Evolutionary conservation across 1,139 yeast species (phyloP).

Genomic region (Taphrina flavorubra): DNA sequence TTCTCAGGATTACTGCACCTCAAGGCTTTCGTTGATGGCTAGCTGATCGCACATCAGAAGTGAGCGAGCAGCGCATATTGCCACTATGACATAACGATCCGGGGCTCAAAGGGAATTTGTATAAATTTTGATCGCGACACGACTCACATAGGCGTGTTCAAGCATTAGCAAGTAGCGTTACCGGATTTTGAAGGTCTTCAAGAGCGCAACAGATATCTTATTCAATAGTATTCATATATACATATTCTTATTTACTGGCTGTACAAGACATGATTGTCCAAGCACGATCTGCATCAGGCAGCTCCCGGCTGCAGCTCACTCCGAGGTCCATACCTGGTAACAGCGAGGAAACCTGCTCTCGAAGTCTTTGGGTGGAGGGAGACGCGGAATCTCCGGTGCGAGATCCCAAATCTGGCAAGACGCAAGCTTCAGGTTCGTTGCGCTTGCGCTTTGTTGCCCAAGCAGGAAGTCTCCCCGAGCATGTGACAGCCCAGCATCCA

Average conservation of each 20-base stretch:
- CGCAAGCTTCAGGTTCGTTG: neutral
- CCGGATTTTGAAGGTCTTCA: neutral
- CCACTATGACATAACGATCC: neutral
- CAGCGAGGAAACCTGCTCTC: neutral
- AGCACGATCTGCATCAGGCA: too few species aligned
- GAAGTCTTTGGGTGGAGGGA: too few species aligned
- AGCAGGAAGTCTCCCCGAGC: neutral
- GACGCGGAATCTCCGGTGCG: too few species aligned
- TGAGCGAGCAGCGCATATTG: too few species aligned
- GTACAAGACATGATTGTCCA: too few species aligned
- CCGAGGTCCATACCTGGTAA: too few species aligned
- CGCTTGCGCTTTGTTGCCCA: neutral
- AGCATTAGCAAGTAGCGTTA: slow-evolving; percentile 1
- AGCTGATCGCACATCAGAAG: neutral
- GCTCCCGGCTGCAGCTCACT: neutral
- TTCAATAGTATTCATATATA: neutral
- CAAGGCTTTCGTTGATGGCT: slow-evolving; percentile 24
- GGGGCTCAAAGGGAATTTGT: neutral
- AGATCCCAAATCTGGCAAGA: too few species aligned
- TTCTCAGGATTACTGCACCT: slow-evolving; percentile 17
- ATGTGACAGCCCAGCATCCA: neutral
- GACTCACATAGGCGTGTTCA: neutral
- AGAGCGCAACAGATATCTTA: neutral
- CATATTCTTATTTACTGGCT: neutral
- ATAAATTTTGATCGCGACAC: neutral